Evolutionary conservation across 805 yeast species (phyloP), one percentile per base, ranked within the genome.

Genomic region (Ogataea trehaloabstinens): DNA sequence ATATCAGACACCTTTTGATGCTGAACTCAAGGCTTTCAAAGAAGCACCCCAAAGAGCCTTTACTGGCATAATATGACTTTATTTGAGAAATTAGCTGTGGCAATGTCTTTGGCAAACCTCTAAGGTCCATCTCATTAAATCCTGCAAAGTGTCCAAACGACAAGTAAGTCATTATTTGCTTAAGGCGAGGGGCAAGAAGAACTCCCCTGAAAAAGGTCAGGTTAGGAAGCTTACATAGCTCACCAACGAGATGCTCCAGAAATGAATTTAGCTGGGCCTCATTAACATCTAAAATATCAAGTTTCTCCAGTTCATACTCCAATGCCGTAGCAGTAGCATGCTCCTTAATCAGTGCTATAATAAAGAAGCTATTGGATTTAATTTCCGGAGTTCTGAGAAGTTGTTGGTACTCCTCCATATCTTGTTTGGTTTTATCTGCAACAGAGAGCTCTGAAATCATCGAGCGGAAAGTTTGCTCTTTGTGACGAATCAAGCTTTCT

Each of bases 361-460:
- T 44, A 31, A 22, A 48, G 4, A 35, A 36, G 22, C 30, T 40
- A 19, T 32, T 38, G 7, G 28, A 15, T 16, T 30, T 29, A 25
- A 38, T 27, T 3, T 25, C 35, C 2, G 42, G 24, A 8, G 24
- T 27, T n/a, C 30, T 18, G 17, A 42, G 29, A 19, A 38, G 35
- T 19, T 37, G 38, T 15, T 31, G 34, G 19, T 39, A 30, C 12
- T 37, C 45, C 4, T 48, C 47, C 34, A 48, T 33, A 21, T 48
- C 49, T 15, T 44, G 44, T n/a, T 31, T 36, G 25, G 37, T 32
- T 28, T 38, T 40, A 28, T 48, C 48, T 17, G 40, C 28, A 13
- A 40, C 31, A 8, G 48, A 42, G 17, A 48, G 37, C 31, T 48
- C 45, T 3, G 45, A 42, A 17, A 48, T 32, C 42, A 44, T 41